phyloP scores from a whole-genome alignment of 371 early-diverging fungal genomes.

The Capniomyces stellatus region DNA sequence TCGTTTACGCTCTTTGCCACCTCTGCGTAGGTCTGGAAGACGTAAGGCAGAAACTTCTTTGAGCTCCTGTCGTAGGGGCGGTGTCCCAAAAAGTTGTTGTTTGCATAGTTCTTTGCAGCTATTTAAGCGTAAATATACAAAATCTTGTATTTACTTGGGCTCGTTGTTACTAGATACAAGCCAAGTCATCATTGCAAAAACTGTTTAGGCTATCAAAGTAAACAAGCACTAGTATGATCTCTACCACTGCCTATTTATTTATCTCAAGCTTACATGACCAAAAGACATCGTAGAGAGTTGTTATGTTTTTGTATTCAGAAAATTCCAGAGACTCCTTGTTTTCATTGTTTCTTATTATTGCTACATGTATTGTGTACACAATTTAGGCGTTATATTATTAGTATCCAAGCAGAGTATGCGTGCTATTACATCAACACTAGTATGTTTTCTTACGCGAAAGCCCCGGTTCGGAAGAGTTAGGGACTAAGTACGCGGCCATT shows the following conservation, averaged over 20 bases:
- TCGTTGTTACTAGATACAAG: too few species aligned
- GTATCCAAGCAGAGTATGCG: too few species aligned
- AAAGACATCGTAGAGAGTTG: neutral
- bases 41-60: constrained; percentile 32
- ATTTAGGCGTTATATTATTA: too few species aligned
- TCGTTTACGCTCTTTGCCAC: constrained; percentile 33
- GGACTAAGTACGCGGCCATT: neutral
- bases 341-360: too few species aligned
- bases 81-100: constrained; percentile 34
- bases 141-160: too few species aligned
- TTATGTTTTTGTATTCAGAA: neutral
- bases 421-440: too few species aligned
- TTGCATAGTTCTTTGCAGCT: constrained; percentile 9
- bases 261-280: neutral
- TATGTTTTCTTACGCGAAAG: constrained; percentile 11
- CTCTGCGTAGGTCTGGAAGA: constrained; percentile 38
- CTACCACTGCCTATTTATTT: neutral
- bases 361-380: too few species aligned
- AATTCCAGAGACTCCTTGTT: too few species aligned
- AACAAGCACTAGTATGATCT: neutral
- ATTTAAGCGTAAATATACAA: neutral
- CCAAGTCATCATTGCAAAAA: too few species aligned
- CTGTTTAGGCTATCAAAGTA: too few species aligned
- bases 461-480: constrained; percentile 16
- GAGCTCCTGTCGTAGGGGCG: constrained; percentile 25